A percentile compares a stretch with the other conserved stretches of the same genome.
Conservation (phyloP, 108 stramenopile genomes). For the Cyclotella choctawhatcheeana region DNA sequence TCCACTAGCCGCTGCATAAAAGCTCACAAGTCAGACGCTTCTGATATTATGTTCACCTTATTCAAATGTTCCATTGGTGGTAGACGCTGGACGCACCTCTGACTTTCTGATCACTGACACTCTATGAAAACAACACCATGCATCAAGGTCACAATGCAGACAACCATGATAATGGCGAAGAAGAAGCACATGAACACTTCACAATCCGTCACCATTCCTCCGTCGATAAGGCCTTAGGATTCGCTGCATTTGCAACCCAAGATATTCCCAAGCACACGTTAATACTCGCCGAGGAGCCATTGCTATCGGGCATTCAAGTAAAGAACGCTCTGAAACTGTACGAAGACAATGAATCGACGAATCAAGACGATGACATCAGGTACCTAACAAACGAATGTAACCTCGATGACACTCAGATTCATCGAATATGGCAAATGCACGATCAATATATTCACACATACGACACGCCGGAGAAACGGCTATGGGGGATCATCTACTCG, state of each 20-base stretch:
- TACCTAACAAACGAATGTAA: not conserved
- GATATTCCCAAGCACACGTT: constrained; percentile 25
- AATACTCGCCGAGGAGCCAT: constrained; percentile 8
- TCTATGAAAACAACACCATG: no score
- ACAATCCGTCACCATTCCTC: no score
- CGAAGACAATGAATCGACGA: not conserved
- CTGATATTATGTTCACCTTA: no score
- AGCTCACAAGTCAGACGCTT: no score
- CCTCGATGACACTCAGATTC: not conserved
- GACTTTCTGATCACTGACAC: no score
- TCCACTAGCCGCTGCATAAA: no score
- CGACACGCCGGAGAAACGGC: not conserved
- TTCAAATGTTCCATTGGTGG: no score
- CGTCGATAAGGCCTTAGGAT: no score
- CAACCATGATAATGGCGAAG: no score
- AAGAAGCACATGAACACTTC: no score
- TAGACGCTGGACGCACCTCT: no score
- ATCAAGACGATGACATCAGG: not conserved
- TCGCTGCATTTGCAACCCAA: not conserved
- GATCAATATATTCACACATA: constrained; percentile 17
- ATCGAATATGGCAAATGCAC: constrained; percentile 13
- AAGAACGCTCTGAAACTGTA: not conserved
- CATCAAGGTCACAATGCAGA: no score
- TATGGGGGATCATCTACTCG: constrained; percentile 21
- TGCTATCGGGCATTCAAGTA: constrained; percentile 3